These are phyloP conservation scores for Luffa aegyptiaca DNA, from an alignment of 306 rosid species.

Conservation along the genomic window DNA sequence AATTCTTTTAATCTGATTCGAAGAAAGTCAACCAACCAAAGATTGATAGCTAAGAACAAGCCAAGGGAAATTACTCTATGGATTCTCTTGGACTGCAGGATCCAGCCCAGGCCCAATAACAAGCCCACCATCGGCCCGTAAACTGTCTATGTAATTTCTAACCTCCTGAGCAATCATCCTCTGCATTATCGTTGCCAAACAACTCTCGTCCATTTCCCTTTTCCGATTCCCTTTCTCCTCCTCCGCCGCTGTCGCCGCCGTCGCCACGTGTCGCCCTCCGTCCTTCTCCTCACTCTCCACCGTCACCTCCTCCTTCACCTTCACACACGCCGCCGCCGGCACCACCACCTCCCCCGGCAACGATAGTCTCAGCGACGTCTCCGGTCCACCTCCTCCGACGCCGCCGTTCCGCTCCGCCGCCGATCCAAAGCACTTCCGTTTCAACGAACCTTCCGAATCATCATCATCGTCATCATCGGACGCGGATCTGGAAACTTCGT, in stretches of 20 bases:
- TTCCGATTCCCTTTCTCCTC: background rate
- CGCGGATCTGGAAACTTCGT: background rate
- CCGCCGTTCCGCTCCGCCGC: constrained; percentile 18
- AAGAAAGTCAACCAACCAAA: background rate
- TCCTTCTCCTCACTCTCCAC: background rate
- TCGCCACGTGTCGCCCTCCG: background rate
- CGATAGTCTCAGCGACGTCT: constrained; percentile 48
- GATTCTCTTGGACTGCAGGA: background rate
- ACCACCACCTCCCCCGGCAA: constrained; percentile 23
- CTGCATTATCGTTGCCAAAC: constrained; percentile 34
- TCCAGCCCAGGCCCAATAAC: constrained; percentile 1
- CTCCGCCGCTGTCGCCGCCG: constrained; percentile 1
- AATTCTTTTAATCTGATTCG: background rate
- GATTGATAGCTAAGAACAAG: background rate
- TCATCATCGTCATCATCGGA: constrained; percentile 4
- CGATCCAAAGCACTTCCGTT: constrained; percentile 23
- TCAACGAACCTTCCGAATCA: constrained; percentile 17
- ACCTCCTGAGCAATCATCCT: constrained; percentile 72
- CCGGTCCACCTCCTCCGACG: background rate
- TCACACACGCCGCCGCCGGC: background rate
- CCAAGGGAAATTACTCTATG: background rate
- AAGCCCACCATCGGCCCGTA: constrained; percentile 19
- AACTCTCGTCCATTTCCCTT: constrained; percentile 18
- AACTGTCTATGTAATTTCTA: constrained; percentile 36
- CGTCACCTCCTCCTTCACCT: constrained; percentile 7